Percentiles rank a stretch among this genome's conserved stretches.
Evolutionary conservation across 164 flowering plant species (phyloP).

Genomic region (Magnolia sinica): DNA sequence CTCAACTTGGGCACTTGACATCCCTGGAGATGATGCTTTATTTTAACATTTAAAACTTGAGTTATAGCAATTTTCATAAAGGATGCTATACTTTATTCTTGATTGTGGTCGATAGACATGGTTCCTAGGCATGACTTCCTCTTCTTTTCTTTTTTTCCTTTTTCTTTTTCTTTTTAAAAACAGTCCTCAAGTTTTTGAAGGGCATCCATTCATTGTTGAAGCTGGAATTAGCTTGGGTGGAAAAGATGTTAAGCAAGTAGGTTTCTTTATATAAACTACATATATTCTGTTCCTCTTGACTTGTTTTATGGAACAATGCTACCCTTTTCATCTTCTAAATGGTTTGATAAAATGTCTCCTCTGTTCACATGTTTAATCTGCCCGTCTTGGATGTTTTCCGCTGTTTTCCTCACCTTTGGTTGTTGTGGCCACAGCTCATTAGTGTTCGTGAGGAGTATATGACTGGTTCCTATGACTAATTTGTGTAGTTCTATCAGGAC

Average conservation of each 20-base stretch:
- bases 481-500: background rate
- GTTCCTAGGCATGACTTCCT: constrained; percentile 1
- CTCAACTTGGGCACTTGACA: background rate
- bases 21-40: no score
- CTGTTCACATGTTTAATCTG: background rate
- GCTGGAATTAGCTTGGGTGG: constrained; percentile 97
- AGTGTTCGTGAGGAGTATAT: background rate
- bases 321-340: background rate
- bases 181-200: constrained; percentile 98
- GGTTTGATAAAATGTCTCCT: background rate
- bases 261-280: constrained; percentile 15
- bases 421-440: background rate
- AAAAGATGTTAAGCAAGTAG: constrained; percentile 95
- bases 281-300: background rate
- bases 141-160: background rate
- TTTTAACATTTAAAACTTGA: background rate
- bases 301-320: background rate
- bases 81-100: constrained; percentile 4
- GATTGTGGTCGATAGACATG: constrained; percentile 6
- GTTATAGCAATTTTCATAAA: background rate
- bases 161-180: background rate
- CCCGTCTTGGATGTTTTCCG: background rate
- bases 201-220: constrained; percentile 97
- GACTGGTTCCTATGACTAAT: background rate
- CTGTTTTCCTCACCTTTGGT: background rate